These are phyloP conservation scores for Amesomyces nigricolor DNA, from an alignment of 2,329 filamentous ascomycete species.

Conservation along the genomic window DNA sequence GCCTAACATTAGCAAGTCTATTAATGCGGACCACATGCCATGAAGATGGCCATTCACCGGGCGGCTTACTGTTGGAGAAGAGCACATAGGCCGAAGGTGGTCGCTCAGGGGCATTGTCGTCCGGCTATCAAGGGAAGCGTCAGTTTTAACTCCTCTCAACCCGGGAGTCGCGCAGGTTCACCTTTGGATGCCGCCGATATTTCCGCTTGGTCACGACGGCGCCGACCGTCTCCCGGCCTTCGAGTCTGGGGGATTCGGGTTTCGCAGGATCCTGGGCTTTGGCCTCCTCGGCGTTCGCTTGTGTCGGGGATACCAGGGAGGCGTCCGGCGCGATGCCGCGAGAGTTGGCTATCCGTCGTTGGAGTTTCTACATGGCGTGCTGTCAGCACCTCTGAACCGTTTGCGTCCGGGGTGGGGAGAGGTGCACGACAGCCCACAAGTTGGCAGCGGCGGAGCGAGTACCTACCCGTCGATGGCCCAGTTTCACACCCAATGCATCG, in stretches of 20 bases:
- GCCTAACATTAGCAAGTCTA: constrained; percentile 7
- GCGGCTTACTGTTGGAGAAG: constrained; percentile 70
- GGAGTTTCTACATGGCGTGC: constrained; percentile 58
- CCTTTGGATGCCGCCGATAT: constrained; percentile 73
- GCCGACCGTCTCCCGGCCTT: constrained; percentile 40
- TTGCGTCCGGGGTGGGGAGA: neutral
- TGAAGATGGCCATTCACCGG: neutral
- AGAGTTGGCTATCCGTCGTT: constrained; percentile 71
- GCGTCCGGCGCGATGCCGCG: constrained; percentile 55
- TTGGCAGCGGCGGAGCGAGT: neutral
- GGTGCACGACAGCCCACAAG: neutral
- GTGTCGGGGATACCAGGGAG: constrained; percentile 45
- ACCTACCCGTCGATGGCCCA: constrained; percentile 72
- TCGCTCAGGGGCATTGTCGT: constrained; percentile 73
- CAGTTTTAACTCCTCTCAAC: neutral
- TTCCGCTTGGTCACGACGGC: constrained; percentile 58
- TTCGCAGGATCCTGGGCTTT: constrained; percentile 47
- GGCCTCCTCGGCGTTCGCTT: constrained; percentile 47
- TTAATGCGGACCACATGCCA: too few species aligned
- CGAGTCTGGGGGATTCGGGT: constrained; percentile 39
- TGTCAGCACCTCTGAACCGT: constrained; percentile 9
- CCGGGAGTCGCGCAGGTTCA: constrained; percentile 27
- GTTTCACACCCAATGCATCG: constrained; percentile 68
- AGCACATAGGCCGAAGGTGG: constrained; percentile 79
- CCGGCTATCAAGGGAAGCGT: constrained; percentile 45